Base-by-base conservation (phyloP, 2,329 filamentous ascomycete genomes). In the Xylariales sp. region DNA sequence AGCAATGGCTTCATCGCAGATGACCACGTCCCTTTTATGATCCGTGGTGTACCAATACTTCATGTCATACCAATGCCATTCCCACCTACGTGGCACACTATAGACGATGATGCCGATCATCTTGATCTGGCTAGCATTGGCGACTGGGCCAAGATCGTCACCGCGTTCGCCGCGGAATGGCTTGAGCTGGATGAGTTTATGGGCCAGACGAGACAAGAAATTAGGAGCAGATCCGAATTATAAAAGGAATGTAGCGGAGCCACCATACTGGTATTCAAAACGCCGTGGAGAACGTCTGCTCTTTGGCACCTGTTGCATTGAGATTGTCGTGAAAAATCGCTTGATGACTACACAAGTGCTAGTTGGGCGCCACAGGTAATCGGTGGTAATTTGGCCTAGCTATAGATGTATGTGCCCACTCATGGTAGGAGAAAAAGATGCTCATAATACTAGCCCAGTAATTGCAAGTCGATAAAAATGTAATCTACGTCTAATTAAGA, bases 11-110 rank as follows among this genome's bases (percentile, higher is more conserved):
- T 80, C 67, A 88, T 97, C 9, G 85, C 90, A 70, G 96, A 99
- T 77, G 96, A 99, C 76, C 96, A 99, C 78, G 79, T 97, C 5
- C 96, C 96, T 0, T 99, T 99, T 75, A 89, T 98, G 85, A 83
- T 83, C 43, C 87, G 93, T 43, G 96, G 96, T 1, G 95, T 98
- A 0, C 91, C 97, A 34, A 86, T 98, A 16, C 80, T 99, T 65
- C 96, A 99, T 80, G 80, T 99, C 32, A 98, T 99, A 65, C 93
- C 95, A 0, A 85, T 84, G 3, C 91, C 91, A 0, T 98, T 98
- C 77, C 94, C 94, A 0, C 53, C 72, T 0, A 91, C 97, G 1
- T 99, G 96, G 96, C 96, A 99, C 81, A 91, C 85, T 1, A 89
- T 94, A 75, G 82, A 90, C 0, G 96, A 99, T 76, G 91, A 97